Evolutionary conservation across 1,139 yeast genomes (phyloP).

Genomic region (Scheffersomyces insectosa): DNA sequence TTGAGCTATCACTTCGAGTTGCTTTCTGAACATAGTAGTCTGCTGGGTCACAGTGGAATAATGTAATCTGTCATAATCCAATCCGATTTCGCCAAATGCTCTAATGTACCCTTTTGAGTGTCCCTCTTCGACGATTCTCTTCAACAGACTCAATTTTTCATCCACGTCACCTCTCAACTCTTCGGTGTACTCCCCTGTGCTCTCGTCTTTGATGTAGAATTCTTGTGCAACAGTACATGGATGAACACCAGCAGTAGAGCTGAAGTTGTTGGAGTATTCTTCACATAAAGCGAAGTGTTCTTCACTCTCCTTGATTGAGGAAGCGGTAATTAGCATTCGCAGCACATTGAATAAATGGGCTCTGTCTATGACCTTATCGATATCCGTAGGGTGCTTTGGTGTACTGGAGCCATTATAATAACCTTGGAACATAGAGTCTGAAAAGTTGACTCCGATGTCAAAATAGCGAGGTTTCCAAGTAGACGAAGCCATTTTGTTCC

Average conservation of each 20-base stretch:
- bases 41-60: conserved; percentile 73
- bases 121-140: conserved; percentile 52
- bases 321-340: conserved; percentile 79
- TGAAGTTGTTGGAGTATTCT: conserved; percentile 36
- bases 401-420: conserved; percentile 62
- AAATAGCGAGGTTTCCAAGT: conserved; percentile 47
- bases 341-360: conserved; percentile 68
- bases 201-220: conserved; percentile 26
- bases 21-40: conserved; percentile 62
- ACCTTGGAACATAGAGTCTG: conserved; percentile 89
- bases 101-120: conserved; percentile 50
- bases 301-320: conserved; percentile 65
- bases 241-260: conserved; percentile 89
- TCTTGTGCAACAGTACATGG: conserved; percentile 82
- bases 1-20: conserved; percentile 60
- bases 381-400: conserved; percentile 64
- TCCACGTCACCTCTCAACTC: conserved; percentile 24
- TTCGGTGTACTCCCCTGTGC: conserved; percentile 21
- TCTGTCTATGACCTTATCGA: conserved; percentile 61
- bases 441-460: conserved; percentile 75
- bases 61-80: conserved; percentile 88
- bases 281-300: conserved; percentile 39
- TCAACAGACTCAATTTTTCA: conserved; percentile 49
- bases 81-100: conserved; percentile 91
- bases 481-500: neutral